Base-by-base conservation (phyloP, 441 rosid species). In the Populus hybrid region DNA sequence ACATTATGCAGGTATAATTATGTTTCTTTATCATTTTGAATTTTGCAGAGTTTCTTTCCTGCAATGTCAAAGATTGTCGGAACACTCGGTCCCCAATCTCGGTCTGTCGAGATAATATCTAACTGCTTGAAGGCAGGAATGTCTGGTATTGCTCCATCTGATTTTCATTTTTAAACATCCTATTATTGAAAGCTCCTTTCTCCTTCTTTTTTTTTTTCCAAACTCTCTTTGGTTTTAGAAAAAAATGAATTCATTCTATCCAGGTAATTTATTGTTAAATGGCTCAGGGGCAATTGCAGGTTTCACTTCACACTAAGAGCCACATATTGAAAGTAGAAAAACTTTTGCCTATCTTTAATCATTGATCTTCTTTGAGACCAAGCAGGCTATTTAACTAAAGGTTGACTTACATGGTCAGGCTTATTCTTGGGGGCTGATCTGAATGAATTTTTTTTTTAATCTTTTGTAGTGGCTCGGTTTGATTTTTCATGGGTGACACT, bases 1-100 rank as follows among this genome's bases (percentile, higher is more conserved):
- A 50, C 57, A 50, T 14, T 14, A 16, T 14, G 57, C 5, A 50
- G 57, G 57, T 50, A 50, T 50, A 50, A 30, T n/a, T 30, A 35
- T 57, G 6, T n/a, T 40, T 23, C 32, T 30, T 46, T 23, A 1
- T 70, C 61, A 34, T 26, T 67, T 59, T 34, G 50, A 40, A 26
- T 67, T 38, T 28, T 77, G 76, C 91, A 92, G 96, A 89, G 83
- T 81, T 91, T 89, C 83, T 92, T 90, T 69, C 92, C 97, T 7
- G 97, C 98, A 64, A 87, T 90, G 97, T 90, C 98, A 40, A 94
- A 94, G 86, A 92, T 94, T 77, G 96, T 94, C 21, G 98, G 97
- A 40, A 94, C 98, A 70, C 88, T 94, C n/a, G 98, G 98, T 67
- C 88, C 95, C 0, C 89, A 85, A 79, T 91, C 98, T 78, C 87